Evolutionary conservation across 75 land plant genomes (phyloP), one percentile per base, ranked within the genome.

Genomic region (Picea sitchensis): DNA sequence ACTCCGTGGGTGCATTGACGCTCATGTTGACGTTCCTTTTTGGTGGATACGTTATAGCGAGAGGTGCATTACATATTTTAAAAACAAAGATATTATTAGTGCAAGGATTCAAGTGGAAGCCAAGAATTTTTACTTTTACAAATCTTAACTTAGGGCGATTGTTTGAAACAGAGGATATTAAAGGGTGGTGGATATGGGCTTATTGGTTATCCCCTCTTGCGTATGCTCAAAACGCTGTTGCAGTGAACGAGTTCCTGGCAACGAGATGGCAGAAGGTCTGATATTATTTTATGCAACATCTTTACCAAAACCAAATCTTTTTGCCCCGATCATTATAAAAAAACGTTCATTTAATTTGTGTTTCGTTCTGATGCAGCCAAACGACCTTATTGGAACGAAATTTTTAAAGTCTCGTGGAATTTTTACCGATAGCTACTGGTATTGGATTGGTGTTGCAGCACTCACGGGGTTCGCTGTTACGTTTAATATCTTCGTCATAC

Each of bases 361-460:
- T 74, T 38, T n/a, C 7, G 4, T 74, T n/a, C n/a, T 14, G 4
- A 34, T 75, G 38, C 65, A 34, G 64, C 83, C 59, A 57, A 59
- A 31, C 61, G 69, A 77, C 15, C 60, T 82, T 12, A 65, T 84
- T 81, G 67, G 73, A 44, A 34, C 64, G 59, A 65, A 0, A 34
- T 68, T 81, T 13, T 61, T 84, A 38, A 56, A 69, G 21, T 76
- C 31, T 59, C 79, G 80, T 5, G 84, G 84, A 4, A 31, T 86
- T 79, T 75, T 54, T 57, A 64, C 34, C 62, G 69, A 83, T 56
- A 61, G 73, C 38, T 86, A 86, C 62, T 79, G 82, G 80, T 86
- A 83, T 75, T 86, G 87, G 87, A 84, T 83, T 58, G 77, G 86
- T 31, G 44, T 86, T 68, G 87, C 60, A 58, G 86, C 82, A 54